Evolutionary conservation across 163 green algal species (phyloP).

Genomic region (Volvox carteri): DNA sequence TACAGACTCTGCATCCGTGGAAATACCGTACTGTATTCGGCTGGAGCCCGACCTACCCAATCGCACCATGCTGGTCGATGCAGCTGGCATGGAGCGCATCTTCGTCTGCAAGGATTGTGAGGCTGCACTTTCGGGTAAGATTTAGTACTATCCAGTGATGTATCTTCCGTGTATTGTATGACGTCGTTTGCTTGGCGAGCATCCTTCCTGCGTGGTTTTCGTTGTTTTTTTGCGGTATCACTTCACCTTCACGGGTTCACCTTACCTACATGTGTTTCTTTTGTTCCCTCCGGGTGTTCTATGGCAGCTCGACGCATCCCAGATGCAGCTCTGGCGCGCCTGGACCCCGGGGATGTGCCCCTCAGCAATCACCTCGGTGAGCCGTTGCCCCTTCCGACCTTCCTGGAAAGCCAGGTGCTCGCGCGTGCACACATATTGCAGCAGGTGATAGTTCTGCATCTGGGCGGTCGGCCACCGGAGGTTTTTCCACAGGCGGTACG

Average conservation of each 20-base stretch:
- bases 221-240: background rate
- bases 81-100: background rate
- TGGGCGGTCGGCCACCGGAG: background rate
- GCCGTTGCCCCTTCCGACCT: background rate
- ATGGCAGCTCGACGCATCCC: background rate
- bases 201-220: background rate
- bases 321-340: background rate
- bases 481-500: background rate
- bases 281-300: background rate
- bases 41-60: background rate
- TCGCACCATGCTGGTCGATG: background rate
- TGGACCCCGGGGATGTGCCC: slow-evolving; percentile 12
- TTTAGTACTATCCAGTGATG: background rate
- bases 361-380: slow-evolving; percentile 16
- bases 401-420: background rate
- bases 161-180: background rate
- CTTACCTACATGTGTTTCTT: background rate
- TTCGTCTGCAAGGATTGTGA: background rate
- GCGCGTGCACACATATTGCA: background rate
- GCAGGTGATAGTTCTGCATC: background rate
- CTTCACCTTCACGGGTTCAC: background rate
- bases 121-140: background rate
- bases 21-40: slow-evolving; percentile 11
- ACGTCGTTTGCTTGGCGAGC: background rate
- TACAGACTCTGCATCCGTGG: background rate